Base-by-base conservation (phyloP, 2,329 filamentous ascomycete genomes). In the Colletotrichum viniferum region DNA sequence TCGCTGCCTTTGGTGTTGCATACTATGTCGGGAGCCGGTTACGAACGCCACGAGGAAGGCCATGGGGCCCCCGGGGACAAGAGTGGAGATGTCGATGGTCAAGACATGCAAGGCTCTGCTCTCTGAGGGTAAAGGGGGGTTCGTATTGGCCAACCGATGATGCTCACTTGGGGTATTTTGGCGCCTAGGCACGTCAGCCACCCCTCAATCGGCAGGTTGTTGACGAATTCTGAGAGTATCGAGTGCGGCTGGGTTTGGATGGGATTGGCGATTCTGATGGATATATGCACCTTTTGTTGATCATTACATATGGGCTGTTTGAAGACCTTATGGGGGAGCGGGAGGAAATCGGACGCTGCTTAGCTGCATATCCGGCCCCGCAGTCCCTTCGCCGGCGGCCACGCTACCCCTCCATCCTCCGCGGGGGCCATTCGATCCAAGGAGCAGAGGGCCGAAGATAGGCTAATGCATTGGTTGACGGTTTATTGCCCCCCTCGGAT, bases 381-480 rank as follows among this genome's bases (percentile, higher is more conserved):
- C 68, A 34, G 34, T 16, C n/a, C 38, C 52, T 21, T 63, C 69
- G 69, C 63, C 63, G 69, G 69, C 69, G 63, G 61, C 72, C 43
- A 64, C 34, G 30, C 56, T 61, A 75, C 69, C 61, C 26, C 28
- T 34, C 34, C 24, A 63, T 32, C 32, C 26, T 63, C 61, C 62
- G n/a, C 48, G 12, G 21, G 52, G 24, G 24, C 60, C 56, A 34
- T 14, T 21, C 63, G 62, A 55, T 69, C 62, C 52, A 36, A 21
- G 28, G 58, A 61, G 32, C 26, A 62, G 58, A 62, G 69, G 43
- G 8, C 21, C 24, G 9, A 64, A 32, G 52, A 58, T 28, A 56
- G 26, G 38, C 58, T 64, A 68, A 76, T 73, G 69, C 63, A 76
- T 36, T 36, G 10, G 21, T 73, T 76, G 73, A 60, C 34, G 60